These are phyloP conservation scores for Ustilago shanxiensis DNA, from an alignment of 1,284 basidiomycete species.

Conservation along the genomic window DNA sequence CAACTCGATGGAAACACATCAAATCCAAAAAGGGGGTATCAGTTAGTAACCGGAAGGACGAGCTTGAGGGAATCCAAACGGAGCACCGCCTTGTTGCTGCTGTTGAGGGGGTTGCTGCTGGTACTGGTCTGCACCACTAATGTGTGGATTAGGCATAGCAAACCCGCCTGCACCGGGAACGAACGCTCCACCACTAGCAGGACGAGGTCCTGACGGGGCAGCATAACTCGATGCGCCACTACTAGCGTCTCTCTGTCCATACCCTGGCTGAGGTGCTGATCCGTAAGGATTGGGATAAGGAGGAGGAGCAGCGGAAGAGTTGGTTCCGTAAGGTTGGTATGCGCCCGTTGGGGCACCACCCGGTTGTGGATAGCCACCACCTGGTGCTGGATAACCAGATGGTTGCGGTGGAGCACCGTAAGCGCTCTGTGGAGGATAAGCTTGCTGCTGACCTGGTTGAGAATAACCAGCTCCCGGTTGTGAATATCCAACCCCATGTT, in stretches of 20 bases:
- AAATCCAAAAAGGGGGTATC: not conserved
- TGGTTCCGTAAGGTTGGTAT: slow-evolving; percentile 26
- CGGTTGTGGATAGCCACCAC: not conserved
- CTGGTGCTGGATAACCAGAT: slow-evolving; percentile 18
- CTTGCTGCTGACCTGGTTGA: slow-evolving; percentile 2
- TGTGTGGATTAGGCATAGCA: slow-evolving; percentile 45
- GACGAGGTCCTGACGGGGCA: not conserved
- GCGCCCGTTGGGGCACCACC: not conserved
- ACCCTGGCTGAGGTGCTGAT: slow-evolving; percentile 3
- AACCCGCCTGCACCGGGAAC: slow-evolving; percentile 40
- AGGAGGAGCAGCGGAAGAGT: slow-evolving; percentile 21
- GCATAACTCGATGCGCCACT: slow-evolving; percentile 10
- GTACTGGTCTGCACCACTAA: slow-evolving; percentile 4
- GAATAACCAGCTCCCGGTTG: slow-evolving; percentile 7
- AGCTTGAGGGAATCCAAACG: slow-evolving; percentile 36
- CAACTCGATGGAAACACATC: not conserved
- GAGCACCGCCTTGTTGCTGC: slow-evolving; percentile 15
- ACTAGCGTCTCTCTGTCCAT: slow-evolving; percentile 25
- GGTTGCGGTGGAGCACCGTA: too few species aligned
- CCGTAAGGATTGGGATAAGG: slow-evolving; percentile 31
- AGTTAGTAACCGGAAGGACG: slow-evolving; percentile 21
- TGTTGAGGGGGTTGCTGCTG: not conserved
- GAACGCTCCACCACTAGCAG: slow-evolving; percentile 12
- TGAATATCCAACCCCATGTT: slow-evolving; percentile 23
- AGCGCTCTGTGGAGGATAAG: not conserved